Evolutionary conservation across 192 early-diverging fungal genomes (phyloP).

Genomic region (Coemansia sp.): DNA sequence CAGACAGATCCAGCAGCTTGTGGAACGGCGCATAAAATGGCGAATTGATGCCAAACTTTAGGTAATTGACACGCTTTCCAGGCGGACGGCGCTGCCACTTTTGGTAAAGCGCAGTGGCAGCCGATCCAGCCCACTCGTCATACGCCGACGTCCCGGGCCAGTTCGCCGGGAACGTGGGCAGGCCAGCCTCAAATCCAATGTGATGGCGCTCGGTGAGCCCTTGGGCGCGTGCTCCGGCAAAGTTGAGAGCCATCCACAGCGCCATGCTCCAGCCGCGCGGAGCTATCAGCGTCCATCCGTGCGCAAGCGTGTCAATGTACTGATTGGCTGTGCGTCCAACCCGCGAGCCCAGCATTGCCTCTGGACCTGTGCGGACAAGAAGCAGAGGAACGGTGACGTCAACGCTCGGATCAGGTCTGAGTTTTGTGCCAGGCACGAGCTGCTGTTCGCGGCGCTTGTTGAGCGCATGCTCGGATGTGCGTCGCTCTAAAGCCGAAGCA

Average conservation of each 20-base stretch:
- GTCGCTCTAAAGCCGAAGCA: conserved; percentile 36
- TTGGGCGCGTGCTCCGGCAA: conserved; percentile 81
- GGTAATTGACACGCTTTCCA: conserved; percentile 81
- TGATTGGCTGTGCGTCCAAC: conserved; percentile 51
- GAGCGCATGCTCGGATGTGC: conserved; percentile 58
- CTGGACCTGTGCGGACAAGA: conserved; percentile 73
- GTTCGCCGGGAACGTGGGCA: conserved; percentile 82
- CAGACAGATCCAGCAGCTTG: conserved; percentile 32
- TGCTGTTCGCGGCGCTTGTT: conserved; percentile 58
- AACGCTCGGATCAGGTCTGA: conserved; percentile 41
- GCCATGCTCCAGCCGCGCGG: conserved; percentile 81
- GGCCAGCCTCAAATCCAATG: conserved; percentile 74
- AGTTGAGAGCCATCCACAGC: conserved; percentile 86
- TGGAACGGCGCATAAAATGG: conserved; percentile 76
- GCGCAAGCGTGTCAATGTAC: conserved; percentile 33
- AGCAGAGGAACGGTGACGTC: conserved; percentile 79
- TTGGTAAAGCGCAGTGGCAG: conserved; percentile 43
- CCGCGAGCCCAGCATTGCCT: conserved; percentile 24
- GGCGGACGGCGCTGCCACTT: conserved; percentile 70
- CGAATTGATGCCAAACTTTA: conserved; percentile 60
- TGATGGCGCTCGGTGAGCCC: conserved; percentile 72
- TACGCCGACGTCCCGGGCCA: conserved; percentile 75
- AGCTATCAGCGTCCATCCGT: conserved; percentile 82
- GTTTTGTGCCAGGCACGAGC: conserved; percentile 72
- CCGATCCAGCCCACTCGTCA: conserved; percentile 47